A percentile compares a stretch with the other conserved stretches of the same genome.
Conservation (phyloP, 148 eudicot species). For the Rhododendron simsii region DNA sequence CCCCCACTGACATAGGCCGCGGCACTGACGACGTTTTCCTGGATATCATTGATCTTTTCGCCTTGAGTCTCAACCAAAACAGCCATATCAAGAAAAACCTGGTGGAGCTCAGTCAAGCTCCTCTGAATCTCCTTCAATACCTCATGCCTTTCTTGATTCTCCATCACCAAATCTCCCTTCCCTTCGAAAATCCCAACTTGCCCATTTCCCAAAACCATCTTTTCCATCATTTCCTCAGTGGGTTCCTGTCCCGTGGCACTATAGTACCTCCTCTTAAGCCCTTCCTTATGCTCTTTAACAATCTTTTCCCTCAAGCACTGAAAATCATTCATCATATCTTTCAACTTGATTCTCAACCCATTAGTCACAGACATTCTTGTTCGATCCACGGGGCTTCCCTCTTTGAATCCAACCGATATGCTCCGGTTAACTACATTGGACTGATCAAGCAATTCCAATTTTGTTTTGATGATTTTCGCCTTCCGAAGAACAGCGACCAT, state of each 20-base stretch:
- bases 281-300: conserved; percentile 11
- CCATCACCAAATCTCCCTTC: conserved; percentile 15
- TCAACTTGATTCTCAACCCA: conserved; percentile 15
- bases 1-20: neutral
- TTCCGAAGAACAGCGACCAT: conserved; percentile 18
- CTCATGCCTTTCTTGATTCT: conserved; percentile 11
- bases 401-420: neutral
- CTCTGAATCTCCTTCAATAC: conserved; percentile 13
- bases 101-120: conserved; percentile 16
- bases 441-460: conserved; percentile 10
- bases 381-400: conserved; percentile 14
- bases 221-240: conserved; percentile 8
- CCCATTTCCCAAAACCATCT: conserved; percentile 8
- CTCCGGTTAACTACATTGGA: conserved; percentile 5
- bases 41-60: conserved; percentile 11
- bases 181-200: conserved; percentile 11
- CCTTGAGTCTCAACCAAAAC: conserved; percentile 16
- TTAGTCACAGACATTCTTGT: conserved; percentile 10
- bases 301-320: conserved; percentile 13
- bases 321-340: conserved; percentile 12
- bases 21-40: neutral
- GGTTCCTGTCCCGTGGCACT: conserved; percentile 13
- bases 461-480: conserved; percentile 11
- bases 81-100: conserved; percentile 17
- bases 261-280: conserved; percentile 14